A percentile compares a stretch with the other conserved stretches of the same genome.
Evolutionary conservation across 345 rosid genomes (phyloP).

Genomic region (Barbarea vulgaris): DNA sequence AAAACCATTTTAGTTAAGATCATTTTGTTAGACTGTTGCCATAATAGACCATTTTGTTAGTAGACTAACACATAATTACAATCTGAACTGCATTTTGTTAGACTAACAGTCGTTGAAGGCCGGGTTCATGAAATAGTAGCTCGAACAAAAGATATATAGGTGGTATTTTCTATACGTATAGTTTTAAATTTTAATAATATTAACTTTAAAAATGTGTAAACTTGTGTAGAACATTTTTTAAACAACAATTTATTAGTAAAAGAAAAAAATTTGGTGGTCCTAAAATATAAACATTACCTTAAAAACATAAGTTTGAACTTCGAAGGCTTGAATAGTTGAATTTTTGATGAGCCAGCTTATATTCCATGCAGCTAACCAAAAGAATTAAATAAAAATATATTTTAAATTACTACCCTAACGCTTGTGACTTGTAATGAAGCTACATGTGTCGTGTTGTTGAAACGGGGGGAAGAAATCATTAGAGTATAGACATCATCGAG

Average conservation of each 20-base stretch:
- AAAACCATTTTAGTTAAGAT: no score
- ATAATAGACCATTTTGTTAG: no score
- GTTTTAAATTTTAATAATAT: no score
- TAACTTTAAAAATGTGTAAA: not conserved
- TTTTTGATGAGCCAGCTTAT: not conserved
- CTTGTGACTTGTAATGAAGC: not conserved
- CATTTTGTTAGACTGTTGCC: no score
- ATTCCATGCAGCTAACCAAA: not conserved
- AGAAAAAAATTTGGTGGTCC: not conserved
- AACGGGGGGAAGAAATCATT: not conserved
- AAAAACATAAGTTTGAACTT: not conserved
- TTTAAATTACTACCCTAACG: not conserved
- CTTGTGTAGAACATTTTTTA: not conserved
- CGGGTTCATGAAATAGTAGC: not conserved
- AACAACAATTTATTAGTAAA: not conserved
- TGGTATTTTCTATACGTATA: not conserved
- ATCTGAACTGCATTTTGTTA: no score
- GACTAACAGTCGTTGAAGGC: not conserved
- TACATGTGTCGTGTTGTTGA: constrained; percentile 26
- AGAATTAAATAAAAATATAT: not conserved
- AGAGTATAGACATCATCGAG: constrained; percentile 26
- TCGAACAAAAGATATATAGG: not conserved
- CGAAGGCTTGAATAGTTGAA: not conserved
- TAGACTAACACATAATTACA: no score
- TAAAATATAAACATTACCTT: not conserved